These are phyloP conservation scores for Lanzia echinophila DNA, from an alignment of 2,329 filamentous ascomycete species.

Conservation along the genomic window DNA sequence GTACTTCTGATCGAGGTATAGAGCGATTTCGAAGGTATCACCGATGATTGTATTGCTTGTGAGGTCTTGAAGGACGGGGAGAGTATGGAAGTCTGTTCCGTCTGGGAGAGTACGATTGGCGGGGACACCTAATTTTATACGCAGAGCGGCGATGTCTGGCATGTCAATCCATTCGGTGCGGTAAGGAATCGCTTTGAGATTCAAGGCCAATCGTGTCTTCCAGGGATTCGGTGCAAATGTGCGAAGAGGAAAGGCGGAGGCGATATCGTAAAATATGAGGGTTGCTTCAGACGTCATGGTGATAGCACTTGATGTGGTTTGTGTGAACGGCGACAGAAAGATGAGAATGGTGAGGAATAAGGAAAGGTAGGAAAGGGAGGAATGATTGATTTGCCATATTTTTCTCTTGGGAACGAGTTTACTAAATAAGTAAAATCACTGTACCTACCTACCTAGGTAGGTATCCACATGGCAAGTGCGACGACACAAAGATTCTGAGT, in stretches of 20 bases:
- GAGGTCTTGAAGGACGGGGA: constrained; percentile 49
- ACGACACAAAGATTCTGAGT: no score
- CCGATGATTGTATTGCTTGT: constrained; percentile 39
- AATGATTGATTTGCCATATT: no score
- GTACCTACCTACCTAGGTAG: no score
- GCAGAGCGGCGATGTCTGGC: constrained; percentile 29
- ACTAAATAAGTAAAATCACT: no score
- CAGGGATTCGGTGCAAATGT: neutral
- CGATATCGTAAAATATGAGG: neutral
- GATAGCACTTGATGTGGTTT: no score
- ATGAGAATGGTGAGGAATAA: no score
- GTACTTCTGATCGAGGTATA: constrained; percentile 11
- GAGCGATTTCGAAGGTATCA: constrained; percentile 60
- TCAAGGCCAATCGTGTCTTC: neutral
- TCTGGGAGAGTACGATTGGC: constrained; percentile 49
- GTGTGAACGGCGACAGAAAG: no score
- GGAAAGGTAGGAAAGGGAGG: no score
- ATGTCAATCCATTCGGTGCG: neutral
- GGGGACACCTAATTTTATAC: constrained; percentile 39
- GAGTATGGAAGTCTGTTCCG: constrained; percentile 52
- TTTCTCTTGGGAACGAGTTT: no score
- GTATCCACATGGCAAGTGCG: no score
- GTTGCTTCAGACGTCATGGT: neutral
- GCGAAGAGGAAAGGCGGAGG: neutral
- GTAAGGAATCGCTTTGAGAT: neutral